phyloP scores from a whole-genome alignment of 345 rosid genomes.

The Trapa bicornis region DNA sequence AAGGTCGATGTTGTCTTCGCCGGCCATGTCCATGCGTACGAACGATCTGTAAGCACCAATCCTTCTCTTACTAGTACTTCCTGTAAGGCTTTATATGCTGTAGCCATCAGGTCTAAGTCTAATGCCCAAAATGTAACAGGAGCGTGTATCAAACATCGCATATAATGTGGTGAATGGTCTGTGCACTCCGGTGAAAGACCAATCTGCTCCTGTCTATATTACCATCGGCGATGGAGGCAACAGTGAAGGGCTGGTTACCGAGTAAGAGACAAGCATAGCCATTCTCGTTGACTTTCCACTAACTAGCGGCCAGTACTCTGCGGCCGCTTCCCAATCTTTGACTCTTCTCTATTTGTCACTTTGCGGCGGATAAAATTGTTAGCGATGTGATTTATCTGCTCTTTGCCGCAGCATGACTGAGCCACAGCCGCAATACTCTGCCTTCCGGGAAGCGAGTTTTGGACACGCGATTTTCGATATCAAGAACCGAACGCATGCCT shows the following conservation, averaged over 20 bases:
- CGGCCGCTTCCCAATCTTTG: background rate
- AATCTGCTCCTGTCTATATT: constrained; percentile 66
- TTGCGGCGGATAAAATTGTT: background rate
- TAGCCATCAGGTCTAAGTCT: too few relatives aligned
- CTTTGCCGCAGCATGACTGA: constrained; percentile 53
- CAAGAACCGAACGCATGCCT: constrained; percentile 76
- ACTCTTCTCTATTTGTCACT: background rate
- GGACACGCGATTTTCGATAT: constrained; percentile 77
- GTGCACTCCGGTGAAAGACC: constrained; percentile 48
- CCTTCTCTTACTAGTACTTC: background rate
- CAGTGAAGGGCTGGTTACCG: constrained; percentile 63
- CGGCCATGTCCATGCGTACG: too few relatives aligned
- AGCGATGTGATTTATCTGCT: background rate
- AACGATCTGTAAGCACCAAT: constrained; percentile 55
- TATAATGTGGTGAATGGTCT: constrained; percentile 51
- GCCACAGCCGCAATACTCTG: constrained; percentile 87
- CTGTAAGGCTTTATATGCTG: background rate
- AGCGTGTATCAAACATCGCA: constrained; percentile 69
- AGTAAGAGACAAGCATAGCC: constrained; percentile 25
- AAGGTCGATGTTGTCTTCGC: too few relatives aligned
- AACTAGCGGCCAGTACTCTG: background rate
- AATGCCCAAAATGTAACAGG: constrained; percentile 25
- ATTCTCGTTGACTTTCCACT: background rate
- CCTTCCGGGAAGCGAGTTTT: constrained; percentile 82
- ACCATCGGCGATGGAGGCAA: constrained; percentile 91